Percentiles rank a stretch among this genome's conserved stretches.
These are phyloP conservation scores for Candida rishiriensis DNA, from an alignment of 805 yeast genomes.

Conservation along the genomic window DNA sequence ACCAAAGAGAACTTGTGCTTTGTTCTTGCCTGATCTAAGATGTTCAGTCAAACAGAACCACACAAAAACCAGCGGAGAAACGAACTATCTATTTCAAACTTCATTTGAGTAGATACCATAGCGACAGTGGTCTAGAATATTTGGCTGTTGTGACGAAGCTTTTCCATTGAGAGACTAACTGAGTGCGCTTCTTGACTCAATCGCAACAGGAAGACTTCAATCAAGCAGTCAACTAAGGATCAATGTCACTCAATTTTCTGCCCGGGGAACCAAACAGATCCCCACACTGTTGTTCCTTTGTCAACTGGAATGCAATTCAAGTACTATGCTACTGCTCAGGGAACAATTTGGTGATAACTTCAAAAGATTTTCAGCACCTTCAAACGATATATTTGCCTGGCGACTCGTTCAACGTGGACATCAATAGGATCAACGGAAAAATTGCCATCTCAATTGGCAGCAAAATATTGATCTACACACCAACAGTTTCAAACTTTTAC, in stretches of 20 bases:
- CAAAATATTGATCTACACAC: conserved; percentile 48
- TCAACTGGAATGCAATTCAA: conserved; percentile 60
- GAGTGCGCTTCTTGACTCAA: too few species aligned
- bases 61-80: too few species aligned
- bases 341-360: conserved; percentile 68
- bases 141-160: too few species aligned
- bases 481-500: conserved; percentile 46
- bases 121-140: too few species aligned
- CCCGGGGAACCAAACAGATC: conserved; percentile 81
- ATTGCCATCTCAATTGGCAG: conserved; percentile 50
- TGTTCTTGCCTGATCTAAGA: too few species aligned
- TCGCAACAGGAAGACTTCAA: too few species aligned
- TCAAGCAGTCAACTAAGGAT: neutral
- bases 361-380: conserved; percentile 47
- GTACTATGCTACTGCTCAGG: conserved; percentile 81
- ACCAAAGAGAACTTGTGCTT: too few species aligned
- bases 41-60: too few species aligned
- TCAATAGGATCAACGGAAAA: conserved; percentile 57
- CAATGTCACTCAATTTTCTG: conserved; percentile 62
- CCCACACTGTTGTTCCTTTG: conserved; percentile 51
- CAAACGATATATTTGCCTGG: conserved; percentile 72
- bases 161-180: too few species aligned
- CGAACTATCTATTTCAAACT: too few species aligned
- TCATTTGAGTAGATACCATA: too few species aligned
- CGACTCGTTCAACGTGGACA: conserved; percentile 64